Evolutionary conservation across 306 rosid genomes (phyloP).

Genomic region (Luffa aegyptiaca): DNA sequence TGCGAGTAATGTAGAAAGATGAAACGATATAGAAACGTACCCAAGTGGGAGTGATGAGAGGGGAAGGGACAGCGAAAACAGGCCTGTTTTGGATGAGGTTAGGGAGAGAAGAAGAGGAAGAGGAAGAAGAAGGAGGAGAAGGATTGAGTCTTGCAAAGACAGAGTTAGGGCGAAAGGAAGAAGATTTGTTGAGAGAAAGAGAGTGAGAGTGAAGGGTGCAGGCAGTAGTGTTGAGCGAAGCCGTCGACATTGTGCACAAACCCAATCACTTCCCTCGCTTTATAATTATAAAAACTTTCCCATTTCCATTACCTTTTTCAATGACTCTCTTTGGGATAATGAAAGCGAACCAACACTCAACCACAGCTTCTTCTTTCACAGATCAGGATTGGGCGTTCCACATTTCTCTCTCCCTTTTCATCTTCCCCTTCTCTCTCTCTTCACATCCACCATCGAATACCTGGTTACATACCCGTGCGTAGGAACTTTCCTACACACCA

Average conservation of each 20-base stretch:
- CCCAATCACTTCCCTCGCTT: slow-evolving; percentile 12
- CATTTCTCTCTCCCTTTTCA: slow-evolving; percentile 11
- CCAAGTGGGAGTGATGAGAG: slow-evolving; percentile 57
- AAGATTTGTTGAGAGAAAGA: slow-evolving; percentile 24
- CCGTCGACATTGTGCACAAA: slow-evolving; percentile 56
- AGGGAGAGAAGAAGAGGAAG: slow-evolving; percentile 39
- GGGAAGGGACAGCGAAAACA: slow-evolving; percentile 69
- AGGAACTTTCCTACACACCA: too few species aligned
- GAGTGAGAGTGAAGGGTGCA: slow-evolving; percentile 38
- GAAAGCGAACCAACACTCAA: slow-evolving; percentile 58
- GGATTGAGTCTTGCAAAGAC: slow-evolving; percentile 39
- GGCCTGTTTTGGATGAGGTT: slow-evolving; percentile 72
- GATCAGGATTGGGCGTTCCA: slow-evolving; percentile 74
- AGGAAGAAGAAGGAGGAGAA: slow-evolving; percentile 28
- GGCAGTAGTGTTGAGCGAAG: slow-evolving; percentile 43
- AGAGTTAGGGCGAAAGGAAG: slow-evolving; percentile 31
- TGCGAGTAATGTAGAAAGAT: too few species aligned
- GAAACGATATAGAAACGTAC: slow-evolving; percentile 19
- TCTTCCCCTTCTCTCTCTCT: too few species aligned
- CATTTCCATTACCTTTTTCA: not conserved
- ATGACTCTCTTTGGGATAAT: slow-evolving; percentile 21
- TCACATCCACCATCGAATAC: too few species aligned
- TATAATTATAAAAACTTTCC: not conserved
- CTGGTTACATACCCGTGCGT: too few species aligned
- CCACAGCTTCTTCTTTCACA: slow-evolving; percentile 53